phyloP scores from a whole-genome alignment of 371 early-diverging fungal genomes.

The Lichtheimia ornata region DNA sequence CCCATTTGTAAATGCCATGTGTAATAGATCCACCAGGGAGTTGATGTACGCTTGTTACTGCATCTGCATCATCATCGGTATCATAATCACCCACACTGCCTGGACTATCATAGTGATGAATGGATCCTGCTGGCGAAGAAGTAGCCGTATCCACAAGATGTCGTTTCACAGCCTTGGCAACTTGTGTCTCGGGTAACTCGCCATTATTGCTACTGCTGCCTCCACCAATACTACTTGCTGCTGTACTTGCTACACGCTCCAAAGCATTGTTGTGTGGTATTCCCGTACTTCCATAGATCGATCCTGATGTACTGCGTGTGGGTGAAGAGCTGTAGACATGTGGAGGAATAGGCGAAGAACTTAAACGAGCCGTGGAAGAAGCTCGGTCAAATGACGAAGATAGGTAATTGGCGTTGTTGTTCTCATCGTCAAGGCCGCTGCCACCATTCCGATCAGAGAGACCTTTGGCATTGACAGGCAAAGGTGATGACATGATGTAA shows the following conservation, averaged over 20 bases:
- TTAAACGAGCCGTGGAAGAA: slow-evolving; percentile 32
- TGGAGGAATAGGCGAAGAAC: slow-evolving; percentile 35
- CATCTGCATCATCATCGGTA: slow-evolving; percentile 10
- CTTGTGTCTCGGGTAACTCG: slow-evolving; percentile 44
- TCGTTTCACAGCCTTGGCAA: slow-evolving; percentile 45
- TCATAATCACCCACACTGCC: slow-evolving; percentile 7
- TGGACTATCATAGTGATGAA: slow-evolving; percentile 5
- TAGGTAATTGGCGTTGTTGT: neutral
- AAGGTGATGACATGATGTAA: slow-evolving; percentile 40
- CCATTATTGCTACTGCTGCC: slow-evolving; percentile 13
- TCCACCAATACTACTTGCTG: slow-evolving; percentile 1
- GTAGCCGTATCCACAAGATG: slow-evolving; percentile 40
- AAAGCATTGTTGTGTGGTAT: neutral
- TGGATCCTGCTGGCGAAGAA: slow-evolving; percentile 25
- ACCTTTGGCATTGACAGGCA: slow-evolving; percentile 51
- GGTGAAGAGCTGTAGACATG: slow-evolving; percentile 35
- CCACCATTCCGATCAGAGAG: slow-evolving; percentile 18
- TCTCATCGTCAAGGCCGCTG: neutral
- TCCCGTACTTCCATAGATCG: slow-evolving; percentile 23
- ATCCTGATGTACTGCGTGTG: slow-evolving; percentile 16
- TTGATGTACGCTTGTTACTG: slow-evolving; percentile 33
- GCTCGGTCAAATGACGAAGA: slow-evolving; percentile 35
- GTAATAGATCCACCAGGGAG: slow-evolving; percentile 53
- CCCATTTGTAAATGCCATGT: slow-evolving; percentile 65
- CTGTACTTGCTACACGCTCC: no score